Evolutionary conservation across 2,329 filamentous ascomycete species (phyloP), one percentile per base, ranked within the genome.

Genomic region (Trichoderma endophyticum): DNA sequence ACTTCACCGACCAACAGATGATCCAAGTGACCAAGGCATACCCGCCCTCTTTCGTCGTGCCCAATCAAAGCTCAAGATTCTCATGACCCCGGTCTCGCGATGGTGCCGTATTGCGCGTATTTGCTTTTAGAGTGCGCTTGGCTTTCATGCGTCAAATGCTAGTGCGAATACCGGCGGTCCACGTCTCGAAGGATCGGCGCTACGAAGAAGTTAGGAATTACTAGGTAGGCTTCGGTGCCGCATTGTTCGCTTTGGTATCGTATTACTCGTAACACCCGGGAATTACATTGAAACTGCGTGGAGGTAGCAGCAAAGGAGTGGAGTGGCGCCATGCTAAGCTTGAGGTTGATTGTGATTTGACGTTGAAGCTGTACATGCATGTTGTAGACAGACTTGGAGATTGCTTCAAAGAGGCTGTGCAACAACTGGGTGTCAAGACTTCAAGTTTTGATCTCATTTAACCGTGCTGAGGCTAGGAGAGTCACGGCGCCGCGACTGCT

Each of bases 151-250:
- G 21, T 24, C 48, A 24, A 54, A 24, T 54, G 48, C 24, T 28
- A 59, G 51, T 14, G 18, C 64, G 15, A 67, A 67, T 67, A 15
- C 24, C 26, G 8, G 24, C 24, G 24, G 24, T 24, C 64, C 64
- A 67, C 64, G 64, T 67, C 34, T 56, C 64, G 54, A 28, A 59
- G 64, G 64, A 67, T 67, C 64, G 64, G 18, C 64, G 51, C 64
- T 67, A 67, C 28, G 15, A 39, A 11, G 4, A 30, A 34, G 26
- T 57, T 21, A 11, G 54, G 15, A 36, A 43, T 59, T 32, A n/a
- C n/a, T n/a, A n/a, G n/a, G n/a, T n/a, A 39, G 64, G 64, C 34
- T 21, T 67, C 34, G 51, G 15, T 12, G 18, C 51, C 64, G 51
- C 56, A 67, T 67, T n/a, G 64, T 26, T 57, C 64, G 64, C 56